Evolutionary conservation across 495 filamentous ascomycete species (phyloP), one percentile per base, ranked within the genome.

Genomic region (Talaromyces borbonicus): DNA sequence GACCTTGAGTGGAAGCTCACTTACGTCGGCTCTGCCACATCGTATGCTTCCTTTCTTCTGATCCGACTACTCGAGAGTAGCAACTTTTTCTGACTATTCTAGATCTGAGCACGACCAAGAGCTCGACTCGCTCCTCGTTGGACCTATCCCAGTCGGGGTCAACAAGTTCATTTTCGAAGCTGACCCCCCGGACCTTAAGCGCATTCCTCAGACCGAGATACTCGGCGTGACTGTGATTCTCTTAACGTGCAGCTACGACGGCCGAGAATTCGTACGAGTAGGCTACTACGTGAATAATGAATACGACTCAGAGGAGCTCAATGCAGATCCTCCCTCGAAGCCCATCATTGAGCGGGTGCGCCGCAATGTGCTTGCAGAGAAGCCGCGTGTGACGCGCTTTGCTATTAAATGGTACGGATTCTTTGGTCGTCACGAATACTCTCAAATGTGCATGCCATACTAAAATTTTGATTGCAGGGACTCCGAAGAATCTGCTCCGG

Each of bases 281-380:
- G 92, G 92, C 31, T 98, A 98, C 75, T 98, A 98, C 54, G 90
- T 96, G 48, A 98, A 95, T 71, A 97, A 97, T 54, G 93, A 97
- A 61, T 98, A 98, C 62, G 85, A 90, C 52, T 84, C 83, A 19
- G 88, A 95, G 53, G 87, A 94, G 65, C 74, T 98, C 37, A 78
- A 75, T 49, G 78, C 80, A 19, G 87, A 95, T 46, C 93, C 92
- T 9, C 92, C 93, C 2, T 76, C 87, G 36, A 93, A 94, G 72
- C 86, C 88, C 24, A 76, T 90, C 54, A 83, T 95, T 46, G 93
- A 97, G 57, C 84, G 86, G 55, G 87, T 98, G 47, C 75, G 83
- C 48, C 78, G 92, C 45, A 95, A 90, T 54, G 84, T 98, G 22
- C 77, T 98, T 23, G 90, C 92, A 1, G 90, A 96, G 68, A 98